Evolutionary conservation across 768 basidiomycete species (phyloP).

Genomic region (Termitomyces sp.): DNA sequence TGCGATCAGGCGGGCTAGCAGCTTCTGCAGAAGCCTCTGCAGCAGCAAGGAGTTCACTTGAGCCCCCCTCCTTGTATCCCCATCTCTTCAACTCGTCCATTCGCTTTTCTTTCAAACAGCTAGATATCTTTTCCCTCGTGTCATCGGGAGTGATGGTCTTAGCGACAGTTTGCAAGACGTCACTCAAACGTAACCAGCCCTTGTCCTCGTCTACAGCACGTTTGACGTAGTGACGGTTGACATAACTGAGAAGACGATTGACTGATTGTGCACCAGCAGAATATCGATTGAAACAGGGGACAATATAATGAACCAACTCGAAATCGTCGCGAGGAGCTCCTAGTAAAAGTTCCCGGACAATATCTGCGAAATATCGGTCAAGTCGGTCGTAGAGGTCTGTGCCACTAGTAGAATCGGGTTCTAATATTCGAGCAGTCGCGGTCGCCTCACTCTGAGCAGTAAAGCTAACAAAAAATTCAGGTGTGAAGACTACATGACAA

Average conservation of each 20-base stretch:
- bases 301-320: constrained; percentile 61
- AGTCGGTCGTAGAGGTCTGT: constrained; percentile 70
- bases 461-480: constrained; percentile 30
- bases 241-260: constrained; percentile 71
- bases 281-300: constrained; percentile 68
- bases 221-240: constrained; percentile 73
- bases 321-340: constrained; percentile 63
- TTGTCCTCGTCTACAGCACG: constrained; percentile 73
- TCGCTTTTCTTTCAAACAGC: constrained; percentile 51
- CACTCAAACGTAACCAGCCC: constrained; percentile 68
- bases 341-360: constrained; percentile 54
- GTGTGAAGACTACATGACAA: constrained; percentile 6
- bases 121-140: constrained; percentile 55
- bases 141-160: constrained; percentile 43
- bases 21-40: constrained; percentile 74
- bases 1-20: constrained; percentile 59
- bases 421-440: constrained; percentile 20
- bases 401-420: constrained; percentile 36
- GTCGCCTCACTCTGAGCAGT: constrained; percentile 50
- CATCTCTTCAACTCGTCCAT: constrained; percentile 63
- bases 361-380: constrained; percentile 63
- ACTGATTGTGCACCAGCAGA: constrained; percentile 61
- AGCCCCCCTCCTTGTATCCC: constrained; percentile 54
- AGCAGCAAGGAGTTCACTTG: constrained; percentile 38
- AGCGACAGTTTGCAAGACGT: constrained; percentile 57